Conservation (phyloP, 768 basidiomycete genomes). For the Austroboletus festivus region DNA sequence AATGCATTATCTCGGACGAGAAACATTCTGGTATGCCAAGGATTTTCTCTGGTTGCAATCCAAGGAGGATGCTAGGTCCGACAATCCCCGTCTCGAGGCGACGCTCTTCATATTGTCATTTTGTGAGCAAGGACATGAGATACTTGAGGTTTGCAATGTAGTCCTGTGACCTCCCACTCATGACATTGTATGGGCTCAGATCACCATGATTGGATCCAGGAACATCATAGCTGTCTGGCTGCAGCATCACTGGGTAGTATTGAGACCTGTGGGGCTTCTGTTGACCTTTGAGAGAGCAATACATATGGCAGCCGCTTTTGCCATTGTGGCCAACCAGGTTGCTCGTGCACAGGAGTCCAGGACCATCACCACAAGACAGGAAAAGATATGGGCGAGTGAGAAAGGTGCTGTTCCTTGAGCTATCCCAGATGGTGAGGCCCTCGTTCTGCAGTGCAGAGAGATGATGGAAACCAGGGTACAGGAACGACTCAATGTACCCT, state of each 20-base stretch:
- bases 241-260: constrained; percentile 33
- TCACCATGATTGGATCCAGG: too few relatives aligned
- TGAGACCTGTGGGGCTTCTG: constrained; percentile 19
- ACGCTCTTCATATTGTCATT: too few relatives aligned
- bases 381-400: constrained; percentile 1
- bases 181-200: too few relatives aligned
- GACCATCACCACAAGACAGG: constrained; percentile 23
- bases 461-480: not conserved
- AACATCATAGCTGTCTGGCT: too few relatives aligned
- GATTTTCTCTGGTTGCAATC: too few relatives aligned
- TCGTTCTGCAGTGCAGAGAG: not conserved
- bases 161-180: too few relatives aligned
- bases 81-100: too few relatives aligned
- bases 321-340: constrained; percentile 33
- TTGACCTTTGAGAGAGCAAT: constrained; percentile 29
- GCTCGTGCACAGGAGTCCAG: constrained; percentile 13
- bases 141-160: too few relatives aligned
- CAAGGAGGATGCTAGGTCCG: too few relatives aligned
- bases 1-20: too few relatives aligned
- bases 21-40: too few relatives aligned
- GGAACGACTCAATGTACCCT: not conserved
- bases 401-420: not conserved
- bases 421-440: not conserved
- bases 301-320: constrained; percentile 32
- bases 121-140: too few relatives aligned